Evolutionary conservation across 2,329 filamentous ascomycete species (phyloP), one percentile per base, ranked within the genome.

Genomic region (Arthrobotrys entomopaga): DNA sequence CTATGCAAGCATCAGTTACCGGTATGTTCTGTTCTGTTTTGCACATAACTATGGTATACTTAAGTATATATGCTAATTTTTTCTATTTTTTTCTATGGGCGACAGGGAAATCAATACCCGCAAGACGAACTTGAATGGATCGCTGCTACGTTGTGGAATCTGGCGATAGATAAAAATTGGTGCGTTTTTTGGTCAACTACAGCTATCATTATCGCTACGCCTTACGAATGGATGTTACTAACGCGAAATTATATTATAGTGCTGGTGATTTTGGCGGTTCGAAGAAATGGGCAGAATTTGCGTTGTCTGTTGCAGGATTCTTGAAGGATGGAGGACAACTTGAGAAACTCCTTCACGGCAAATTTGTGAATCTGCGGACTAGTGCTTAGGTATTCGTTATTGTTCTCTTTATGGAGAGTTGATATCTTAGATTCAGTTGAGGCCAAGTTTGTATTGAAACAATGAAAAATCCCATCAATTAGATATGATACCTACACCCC

Each of bases 51-150:
- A 22, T 3, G 48, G 8, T 54, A 38, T n/a, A n/a, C n/a, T n/a
- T n/a, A n/a, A n/a, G 13, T 2, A 8, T 46, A 7, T 20, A 16
- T 53, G 10, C 15, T 50, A 20, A 22, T 5, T 7, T 24, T n/a
- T n/a, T n/a, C n/a, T n/a, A n/a, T 19, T 56, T 11, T 2, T 34
- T 46, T 3, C 13, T 22, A 79, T n/a, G 77, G 82, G 20, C 79
- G 42, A 50, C 10, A 42, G 64, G 34, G 52, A 48, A 54, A 79
- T 0, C 80, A 82, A 0, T 91, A 91, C 79, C 90, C 91, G 0
- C 78, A 82, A 0, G 84, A 86, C 2, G 91, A 95, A 79, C 81
- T 93, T 0, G 89, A 92, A 78, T 95, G 90, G 89, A 85, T 95
- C n/a, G 87, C 88, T 64, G 78, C 77, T n/a, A 77, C 76, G 15